Conservation (phyloP, 345 rosid species). For the thale cress (Arabidopsis thaliana) region DNA sequence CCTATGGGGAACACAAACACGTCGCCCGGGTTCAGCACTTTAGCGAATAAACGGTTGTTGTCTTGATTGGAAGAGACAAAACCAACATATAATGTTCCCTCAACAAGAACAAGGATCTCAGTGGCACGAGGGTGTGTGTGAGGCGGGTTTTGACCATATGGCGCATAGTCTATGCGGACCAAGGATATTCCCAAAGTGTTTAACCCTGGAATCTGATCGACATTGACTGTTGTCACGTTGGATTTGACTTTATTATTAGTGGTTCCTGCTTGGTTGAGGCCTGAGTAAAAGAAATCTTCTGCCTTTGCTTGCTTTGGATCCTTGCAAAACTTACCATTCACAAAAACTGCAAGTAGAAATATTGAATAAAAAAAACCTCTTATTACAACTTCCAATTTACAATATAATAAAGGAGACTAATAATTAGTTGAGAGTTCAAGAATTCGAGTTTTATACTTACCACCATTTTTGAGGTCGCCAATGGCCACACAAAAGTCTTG, state of each 20-base stretch:
- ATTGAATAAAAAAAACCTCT: not conserved
- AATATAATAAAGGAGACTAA: not conserved
- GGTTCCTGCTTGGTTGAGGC: slow-evolving; percentile 23
- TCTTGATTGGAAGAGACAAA: slow-evolving; percentile 54
- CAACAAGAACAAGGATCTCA: slow-evolving; percentile 45
- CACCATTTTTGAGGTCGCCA: slow-evolving; percentile 21
- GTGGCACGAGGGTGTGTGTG: slow-evolving; percentile 54
- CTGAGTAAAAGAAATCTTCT: slow-evolving; percentile 29
- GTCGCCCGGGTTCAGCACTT: slow-evolving; percentile 29
- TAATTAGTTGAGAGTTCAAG: not conserved
- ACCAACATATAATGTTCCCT: slow-evolving; percentile 51
- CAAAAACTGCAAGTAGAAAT: slow-evolving; percentile 30
- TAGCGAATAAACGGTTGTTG: slow-evolving; percentile 44
- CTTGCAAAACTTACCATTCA: slow-evolving; percentile 37
- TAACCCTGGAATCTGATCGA: slow-evolving; percentile 44
- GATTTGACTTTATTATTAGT: slow-evolving; percentile 22
- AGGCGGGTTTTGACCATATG: slow-evolving; percentile 49
- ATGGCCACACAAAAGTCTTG: slow-evolving; percentile 34
- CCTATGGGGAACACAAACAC: slow-evolving; percentile 53
- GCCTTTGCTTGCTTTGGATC: slow-evolving; percentile 29
- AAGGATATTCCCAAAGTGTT: slow-evolving; percentile 49
- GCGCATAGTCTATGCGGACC: slow-evolving; percentile 36
- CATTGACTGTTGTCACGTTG: slow-evolving; percentile 34
- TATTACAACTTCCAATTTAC: not conserved
- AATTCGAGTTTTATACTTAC: not conserved